A percentile compares a stretch with the other conserved stretches of the same genome.
phyloP scores from a whole-genome alignment of 352 stramenopile genomes.

The Globisporangium cystogenes region DNA sequence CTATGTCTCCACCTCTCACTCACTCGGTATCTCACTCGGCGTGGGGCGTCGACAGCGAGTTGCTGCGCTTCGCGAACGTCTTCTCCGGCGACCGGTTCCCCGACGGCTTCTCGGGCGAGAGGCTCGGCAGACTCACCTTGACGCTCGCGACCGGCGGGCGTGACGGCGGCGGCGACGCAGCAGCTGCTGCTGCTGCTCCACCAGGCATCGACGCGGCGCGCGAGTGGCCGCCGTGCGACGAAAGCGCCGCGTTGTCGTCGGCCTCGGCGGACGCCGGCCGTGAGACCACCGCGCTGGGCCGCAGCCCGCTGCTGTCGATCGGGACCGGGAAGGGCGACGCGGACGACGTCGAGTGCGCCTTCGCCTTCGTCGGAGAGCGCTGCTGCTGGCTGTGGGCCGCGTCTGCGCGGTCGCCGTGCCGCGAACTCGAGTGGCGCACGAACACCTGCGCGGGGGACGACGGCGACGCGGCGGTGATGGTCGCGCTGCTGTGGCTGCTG shows the following conservation, averaged over 20 bases:
- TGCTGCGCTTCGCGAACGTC: slow-evolving; percentile 21
- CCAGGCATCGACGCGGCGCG: background rate
- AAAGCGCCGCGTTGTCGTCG: background rate
- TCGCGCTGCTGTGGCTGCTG: background rate
- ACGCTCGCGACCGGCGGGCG: slow-evolving; percentile 6
- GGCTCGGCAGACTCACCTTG: slow-evolving; percentile 44
- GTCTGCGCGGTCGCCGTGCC: background rate
- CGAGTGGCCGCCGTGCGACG: background rate
- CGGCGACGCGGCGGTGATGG: background rate
- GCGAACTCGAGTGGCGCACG: slow-evolving; percentile 5
- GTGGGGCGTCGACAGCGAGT: slow-evolving; percentile 1
- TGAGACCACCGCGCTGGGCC: background rate
- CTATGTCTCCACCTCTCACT: background rate
- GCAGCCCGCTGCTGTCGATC: background rate
- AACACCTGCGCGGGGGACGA: background rate
- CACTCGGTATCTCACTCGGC: background rate
- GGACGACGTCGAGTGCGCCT: slow-evolving; percentile 12
- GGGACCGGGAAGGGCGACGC: slow-evolving; percentile 2
- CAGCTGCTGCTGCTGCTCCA: no score
- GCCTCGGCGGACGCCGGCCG: slow-evolving; percentile 12
- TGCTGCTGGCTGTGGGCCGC: background rate
- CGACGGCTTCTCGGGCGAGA: slow-evolving; percentile 47
- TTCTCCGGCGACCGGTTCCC: slow-evolving; percentile 33
- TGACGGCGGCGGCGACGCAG: background rate
- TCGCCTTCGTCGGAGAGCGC: slow-evolving; percentile 5